Base-by-base conservation (phyloP, 305 asterid genomes). In the Andrographis paniculata region DNA sequence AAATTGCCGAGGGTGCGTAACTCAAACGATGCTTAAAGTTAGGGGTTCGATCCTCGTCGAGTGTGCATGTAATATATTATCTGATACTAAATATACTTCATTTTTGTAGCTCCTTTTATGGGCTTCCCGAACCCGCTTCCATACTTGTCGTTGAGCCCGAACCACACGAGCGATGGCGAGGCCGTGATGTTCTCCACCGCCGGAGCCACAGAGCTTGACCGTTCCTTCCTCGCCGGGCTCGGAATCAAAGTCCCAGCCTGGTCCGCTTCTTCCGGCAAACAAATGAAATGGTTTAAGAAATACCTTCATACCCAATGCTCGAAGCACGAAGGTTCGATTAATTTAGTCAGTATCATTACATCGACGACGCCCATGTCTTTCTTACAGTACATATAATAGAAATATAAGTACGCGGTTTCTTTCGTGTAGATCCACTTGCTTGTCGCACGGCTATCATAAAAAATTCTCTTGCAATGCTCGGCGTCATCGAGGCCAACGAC, bases 401-500 rank as follows among this genome's bases (percentile, higher is more conserved):
- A n/a, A n/a, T n/a, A n/a, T n/a, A n/a, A n/a, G n/a, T n/a, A n/a
- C n/a, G n/a, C n/a, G n/a, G n/a, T n/a, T n/a, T n/a, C n/a, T 3
- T 11, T 15, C 13, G 2, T 31, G 13, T 14, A n/a, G n/a, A n/a
- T n/a, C n/a, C n/a, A n/a, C n/a, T n/a, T n/a, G n/a, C n/a, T n/a
- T n/a, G n/a, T n/a, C n/a, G n/a, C n/a, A n/a, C n/a, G n/a, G 45
- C 33, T 5, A 55, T 14, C 18, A 45, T 55, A 19, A n/a, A 24
- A 0, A 33, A 45, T 10, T 45, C 61, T 35, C 5, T 55, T 3
- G 8, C 35, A 42, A 20, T 55, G 17, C 18, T 55, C 6, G 61
- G 61, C 6, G 60, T 43, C 16, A 42, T 44, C 16, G 60, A 55
- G 16, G 60, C 36, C 20, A 55, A 55, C 18, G 53, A 55, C 12